Evolutionary conservation across 2,329 filamentous ascomycete species (phyloP), one percentile per base, ranked within the genome.

Genomic region (Talaromyces sp.): DNA sequence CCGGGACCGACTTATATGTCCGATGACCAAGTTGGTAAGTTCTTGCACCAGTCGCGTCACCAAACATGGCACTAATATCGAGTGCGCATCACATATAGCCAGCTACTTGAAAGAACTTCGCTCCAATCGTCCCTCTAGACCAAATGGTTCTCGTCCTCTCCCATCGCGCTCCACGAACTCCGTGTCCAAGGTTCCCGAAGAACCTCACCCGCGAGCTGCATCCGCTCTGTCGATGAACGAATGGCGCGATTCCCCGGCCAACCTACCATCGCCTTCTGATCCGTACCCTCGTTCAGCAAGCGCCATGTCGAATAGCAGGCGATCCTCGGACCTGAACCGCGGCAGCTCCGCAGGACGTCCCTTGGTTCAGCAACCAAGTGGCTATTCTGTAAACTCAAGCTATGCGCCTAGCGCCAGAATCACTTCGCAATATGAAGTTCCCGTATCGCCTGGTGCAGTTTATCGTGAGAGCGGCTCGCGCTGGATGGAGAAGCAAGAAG

Each of bases 91-190:
- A n/a, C 5, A 33, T 62, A 27, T 74, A 88, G 86, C 83, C 65
- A 82, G 77, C 65, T 89, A 88, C 73, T 79, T 89, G 56, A 82
- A 83, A 67, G 84, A 87, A 67, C 82, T 89, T 31, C 84, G 87
- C 69, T 81, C 79, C 64, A 86, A 84, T 72, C 82, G 83, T 63
- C 82, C 83, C 62, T 76, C 82, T 7, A 82, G 87, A 67, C 87
- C 87, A 6, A 85, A 81, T 60, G 87, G 87, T 65, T 87, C 87
- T 54, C 79, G 87, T 63, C 87, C 87, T 50, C 79, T 84, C 54
- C 87, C 86, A 11, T 64, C 65, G n/a, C 61, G 50, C 11, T 31
- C 61, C 11, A 64, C 41, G 31, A 27, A 39, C 22, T 22, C 37
- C 37, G 47, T 62, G 33, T 63, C 69, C 31, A 67, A 70, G 60